Evolutionary conservation across 148 eudicot species (phyloP).

Genomic region (Salicornia ramosissima): DNA sequence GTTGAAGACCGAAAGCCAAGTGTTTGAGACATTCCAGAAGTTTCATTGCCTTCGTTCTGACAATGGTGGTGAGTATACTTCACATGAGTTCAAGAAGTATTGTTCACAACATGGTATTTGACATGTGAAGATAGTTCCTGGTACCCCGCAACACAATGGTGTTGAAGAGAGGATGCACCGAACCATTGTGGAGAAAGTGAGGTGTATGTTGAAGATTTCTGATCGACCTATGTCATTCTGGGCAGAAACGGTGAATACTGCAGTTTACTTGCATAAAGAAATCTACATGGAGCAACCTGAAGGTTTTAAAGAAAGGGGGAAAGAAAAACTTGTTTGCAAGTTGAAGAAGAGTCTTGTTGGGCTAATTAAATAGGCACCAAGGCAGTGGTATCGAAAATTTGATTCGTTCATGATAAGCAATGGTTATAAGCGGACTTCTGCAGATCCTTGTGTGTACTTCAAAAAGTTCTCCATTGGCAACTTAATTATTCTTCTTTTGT

Average conservation of each 20-base stretch:
- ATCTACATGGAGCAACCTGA: not conserved
- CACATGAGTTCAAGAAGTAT: constrained; percentile 7
- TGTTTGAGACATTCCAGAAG: too few species aligned
- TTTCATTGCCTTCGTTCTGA: too few species aligned
- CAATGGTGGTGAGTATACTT: constrained; percentile 14
- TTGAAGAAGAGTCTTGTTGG: not conserved
- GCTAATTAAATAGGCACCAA: too few species aligned
- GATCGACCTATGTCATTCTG: not conserved
- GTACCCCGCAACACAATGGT: constrained; percentile 21
- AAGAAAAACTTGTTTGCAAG: not conserved
- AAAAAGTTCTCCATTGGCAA: too few species aligned
- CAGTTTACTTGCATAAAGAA: not conserved
- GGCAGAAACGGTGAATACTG: not conserved
- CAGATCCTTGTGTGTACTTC: too few species aligned
- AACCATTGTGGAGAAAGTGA: constrained; percentile 10
- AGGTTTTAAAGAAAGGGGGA: not conserved
- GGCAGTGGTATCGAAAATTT: too few species aligned
- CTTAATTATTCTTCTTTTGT: too few species aligned
- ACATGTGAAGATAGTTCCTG: constrained; percentile 9
- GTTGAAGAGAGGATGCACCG: constrained; percentile 12
- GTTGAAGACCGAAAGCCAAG: too few species aligned
- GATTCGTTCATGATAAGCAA: too few species aligned
- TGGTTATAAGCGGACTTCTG: too few species aligned
- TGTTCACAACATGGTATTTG: constrained; percentile 6
- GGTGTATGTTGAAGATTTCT: not conserved